Conservation (phyloP, 176 grass and related monocot genomes). For the Oryza nivara region DNA sequence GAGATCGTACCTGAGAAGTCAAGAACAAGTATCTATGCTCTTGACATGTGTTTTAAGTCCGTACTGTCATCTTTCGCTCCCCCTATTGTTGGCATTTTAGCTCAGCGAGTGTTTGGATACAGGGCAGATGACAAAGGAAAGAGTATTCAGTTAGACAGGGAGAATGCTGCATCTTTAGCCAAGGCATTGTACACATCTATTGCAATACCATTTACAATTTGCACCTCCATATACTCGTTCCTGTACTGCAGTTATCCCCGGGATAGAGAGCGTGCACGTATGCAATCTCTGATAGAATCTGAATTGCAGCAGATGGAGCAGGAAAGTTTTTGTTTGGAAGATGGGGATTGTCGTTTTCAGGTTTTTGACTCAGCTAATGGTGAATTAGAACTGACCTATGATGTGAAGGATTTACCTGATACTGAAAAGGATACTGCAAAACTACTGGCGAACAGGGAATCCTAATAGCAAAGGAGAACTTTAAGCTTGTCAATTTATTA, state of each 20-base stretch:
- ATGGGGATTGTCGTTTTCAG: slow-evolving; percentile 35
- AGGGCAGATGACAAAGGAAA: slow-evolving; percentile 46
- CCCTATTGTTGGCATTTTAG: slow-evolving; percentile 71
- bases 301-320: slow-evolving; percentile 76
- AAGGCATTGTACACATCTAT: slow-evolving; percentile 88
- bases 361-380: slow-evolving; percentile 22
- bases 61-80: slow-evolving; percentile 83
- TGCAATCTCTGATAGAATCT: slow-evolving; percentile 67
- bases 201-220: slow-evolving; percentile 62
- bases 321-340: slow-evolving; percentile 33
- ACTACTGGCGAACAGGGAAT: slow-evolving; percentile 42
- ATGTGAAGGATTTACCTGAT: slow-evolving; percentile 16
- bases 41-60: slow-evolving; percentile 76
- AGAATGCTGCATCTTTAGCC: slow-evolving; percentile 75
- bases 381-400: slow-evolving; percentile 38
- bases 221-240: slow-evolving; percentile 82
- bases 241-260: slow-evolving; percentile 82
- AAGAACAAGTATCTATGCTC: slow-evolving; percentile 86
- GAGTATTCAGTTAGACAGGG: slow-evolving; percentile 45
- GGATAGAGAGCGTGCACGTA: slow-evolving; percentile 79
- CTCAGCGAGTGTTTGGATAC: slow-evolving; percentile 71
- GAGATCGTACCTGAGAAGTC: slow-evolving; percentile 91
- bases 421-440: slow-evolving; percentile 57
- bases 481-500: neutral
- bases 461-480: neutral